phyloP scores from a whole-genome alignment of 768 basidiomycete genomes.

The Astraeus odoratus region DNA sequence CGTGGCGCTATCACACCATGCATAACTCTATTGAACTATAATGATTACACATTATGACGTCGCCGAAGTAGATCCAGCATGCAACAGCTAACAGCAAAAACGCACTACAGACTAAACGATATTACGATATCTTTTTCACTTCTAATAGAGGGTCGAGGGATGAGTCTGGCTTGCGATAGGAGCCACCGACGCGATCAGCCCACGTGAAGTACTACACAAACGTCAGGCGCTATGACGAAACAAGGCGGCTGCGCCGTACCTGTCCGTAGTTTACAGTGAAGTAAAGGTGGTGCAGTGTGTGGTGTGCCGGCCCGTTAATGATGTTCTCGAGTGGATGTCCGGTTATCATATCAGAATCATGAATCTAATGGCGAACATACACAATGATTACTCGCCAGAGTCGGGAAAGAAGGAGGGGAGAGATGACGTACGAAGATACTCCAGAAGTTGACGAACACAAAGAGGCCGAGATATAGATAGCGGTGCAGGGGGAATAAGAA shows the following conservation, averaged over 20 bases:
- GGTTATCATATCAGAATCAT: constrained; percentile 98
- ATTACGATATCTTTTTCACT: constrained; percentile 21
- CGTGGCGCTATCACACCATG: background rate
- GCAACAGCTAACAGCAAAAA: too few relatives aligned
- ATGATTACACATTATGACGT: background rate
- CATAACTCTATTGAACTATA: constrained; percentile 2
- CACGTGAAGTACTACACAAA: constrained; percentile 84
- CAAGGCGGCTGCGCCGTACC: constrained; percentile 50
- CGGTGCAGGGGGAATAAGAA: constrained; percentile 90
- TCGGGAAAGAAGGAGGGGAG: background rate
- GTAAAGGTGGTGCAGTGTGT: constrained; percentile 94
- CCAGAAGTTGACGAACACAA: constrained; percentile 93
- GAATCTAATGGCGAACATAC: constrained; percentile 56
- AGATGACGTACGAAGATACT: constrained; percentile 64
- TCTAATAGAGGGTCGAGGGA: constrained; percentile 82
- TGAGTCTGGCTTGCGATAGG: constrained; percentile 84
- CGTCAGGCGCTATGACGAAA: constrained; percentile 4
- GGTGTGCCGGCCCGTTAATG: constrained; percentile 98
- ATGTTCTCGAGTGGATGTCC: constrained; percentile 80
- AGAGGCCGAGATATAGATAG: constrained; percentile 73
- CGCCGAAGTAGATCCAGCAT: background rate
- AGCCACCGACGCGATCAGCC: constrained; percentile 78
- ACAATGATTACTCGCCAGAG: background rate
- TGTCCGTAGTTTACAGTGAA: constrained; percentile 97
- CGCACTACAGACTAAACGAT: too few relatives aligned